Conservation (phyloP, 169 alveolate genomes). For the Cryptosporidium parvum region DNA sequence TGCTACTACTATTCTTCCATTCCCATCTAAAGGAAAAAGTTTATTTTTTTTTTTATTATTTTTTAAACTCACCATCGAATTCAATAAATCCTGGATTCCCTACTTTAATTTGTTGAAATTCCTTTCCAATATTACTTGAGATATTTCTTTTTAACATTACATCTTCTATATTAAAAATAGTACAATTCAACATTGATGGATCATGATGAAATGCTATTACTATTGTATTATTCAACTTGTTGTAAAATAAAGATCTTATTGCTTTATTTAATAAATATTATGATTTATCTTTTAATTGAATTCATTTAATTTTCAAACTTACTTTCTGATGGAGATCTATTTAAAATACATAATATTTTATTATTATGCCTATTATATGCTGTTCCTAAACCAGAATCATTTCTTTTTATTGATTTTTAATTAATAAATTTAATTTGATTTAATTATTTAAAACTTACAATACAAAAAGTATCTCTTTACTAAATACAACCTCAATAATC, state of each 20-base stretch:
- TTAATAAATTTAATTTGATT: neutral
- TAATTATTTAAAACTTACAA: conserved; percentile 49
- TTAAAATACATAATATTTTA: conserved; percentile 48
- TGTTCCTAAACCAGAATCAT: conserved; percentile 70
- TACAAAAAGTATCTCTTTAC: conserved; percentile 62
- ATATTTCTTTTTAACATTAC: conserved; percentile 35
- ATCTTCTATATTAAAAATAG: conserved; percentile 62
- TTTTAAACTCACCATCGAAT: conserved; percentile 59
- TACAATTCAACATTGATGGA: conserved; percentile 51
- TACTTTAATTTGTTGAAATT: conserved; percentile 58
- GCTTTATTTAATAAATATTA: conserved; percentile 6
- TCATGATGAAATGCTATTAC: conserved; percentile 72
- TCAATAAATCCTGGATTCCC: conserved; percentile 76
- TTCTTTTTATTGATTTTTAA: conserved; percentile 3
- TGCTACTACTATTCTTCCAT: conserved; percentile 74
- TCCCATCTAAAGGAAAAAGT: conserved; percentile 37
- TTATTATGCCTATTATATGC: conserved; percentile 61
- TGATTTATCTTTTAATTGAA: neutral
- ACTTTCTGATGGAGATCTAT: conserved; percentile 76
- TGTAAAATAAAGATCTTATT: conserved; percentile 68
- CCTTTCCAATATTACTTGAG: conserved; percentile 43
- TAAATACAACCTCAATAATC: conserved; percentile 68
- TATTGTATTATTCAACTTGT: conserved; percentile 49
- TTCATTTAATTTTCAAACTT: neutral
- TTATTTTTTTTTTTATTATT: neutral